Evolutionary conservation across 345 rosid genomes (phyloP), one percentile per base, ranked within the genome.

Genomic region (Passiflora organensis): DNA sequence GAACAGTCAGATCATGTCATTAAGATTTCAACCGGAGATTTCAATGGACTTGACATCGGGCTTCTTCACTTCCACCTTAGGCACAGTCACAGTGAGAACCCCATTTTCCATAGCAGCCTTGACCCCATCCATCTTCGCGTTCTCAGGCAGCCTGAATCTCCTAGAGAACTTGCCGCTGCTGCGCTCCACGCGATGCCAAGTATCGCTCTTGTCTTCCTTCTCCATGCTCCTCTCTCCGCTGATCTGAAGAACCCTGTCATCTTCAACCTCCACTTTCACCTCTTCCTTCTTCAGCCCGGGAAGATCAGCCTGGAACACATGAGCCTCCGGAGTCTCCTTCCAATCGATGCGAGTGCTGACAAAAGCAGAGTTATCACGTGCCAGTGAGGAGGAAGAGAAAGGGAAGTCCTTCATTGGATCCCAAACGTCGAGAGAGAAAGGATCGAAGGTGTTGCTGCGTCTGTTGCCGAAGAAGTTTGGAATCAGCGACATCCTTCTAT

Each of bases 281-380:
- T n/a, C n/a, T n/a, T n/a, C n/a, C n/a, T n/a, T n/a, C n/a, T n/a
- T n/a, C 14, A 43, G 39, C 16, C 65, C 57, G 1, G 65, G 57
- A 50, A 60, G 56, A 28, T 60, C 65, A 10, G 65, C 65, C 21
- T 51, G 39, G 56, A 51, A 60, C 1, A 51, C 50, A 32, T 51
- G 65, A 14, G 57, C 49, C 32, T 60, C 50, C 2, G 57, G 65
- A 15, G 65, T 60, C 24, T 60, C 65, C 15, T 32, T 60, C 57
- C 65, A 51, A 5, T 60, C 65, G 12, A 60, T 6, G 17, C 57
- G 65, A 1, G 51, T 43, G 32, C 9, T 43, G 2, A 52, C 43
- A 10, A 42, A 32, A 14, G 57, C 54, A 23, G 63, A 19, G 1
- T 43, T 43, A 1, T 51, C 65, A n/a, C n/a, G n/a, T n/a, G n/a